Conservation (phyloP, 192 early-diverging fungal species). For the Coemansia guatemalensis region DNA sequence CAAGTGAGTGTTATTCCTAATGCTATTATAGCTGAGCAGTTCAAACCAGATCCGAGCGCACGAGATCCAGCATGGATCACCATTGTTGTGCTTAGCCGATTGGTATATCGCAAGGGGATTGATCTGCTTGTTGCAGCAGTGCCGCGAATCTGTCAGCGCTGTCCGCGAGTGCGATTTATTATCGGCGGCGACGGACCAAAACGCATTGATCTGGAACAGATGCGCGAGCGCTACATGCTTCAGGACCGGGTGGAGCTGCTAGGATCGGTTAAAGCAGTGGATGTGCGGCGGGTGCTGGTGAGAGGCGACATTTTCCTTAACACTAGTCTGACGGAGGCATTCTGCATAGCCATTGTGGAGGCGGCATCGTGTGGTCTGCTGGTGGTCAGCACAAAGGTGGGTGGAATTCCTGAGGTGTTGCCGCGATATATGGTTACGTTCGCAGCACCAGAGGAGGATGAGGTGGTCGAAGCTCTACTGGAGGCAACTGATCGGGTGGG, state of each 20-base stretch:
- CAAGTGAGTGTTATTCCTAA: slow-evolving; percentile 97
- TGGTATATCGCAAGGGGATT: slow-evolving; percentile 94
- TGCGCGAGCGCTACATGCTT: slow-evolving; percentile 89
- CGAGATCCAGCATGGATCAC: slow-evolving; percentile 82
- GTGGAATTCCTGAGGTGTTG: slow-evolving; percentile 95
- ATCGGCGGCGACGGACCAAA: slow-evolving; percentile 98
- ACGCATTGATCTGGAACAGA: slow-evolving; percentile 93
- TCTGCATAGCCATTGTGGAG: slow-evolving; percentile 98
- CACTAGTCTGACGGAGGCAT: slow-evolving; percentile 96
- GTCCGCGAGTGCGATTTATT: slow-evolving; percentile 82
- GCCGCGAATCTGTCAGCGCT: slow-evolving; percentile 82
- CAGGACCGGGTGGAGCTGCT: slow-evolving; percentile 91
- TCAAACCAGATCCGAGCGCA: slow-evolving; percentile 75
- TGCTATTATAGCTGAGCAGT: slow-evolving; percentile 92
- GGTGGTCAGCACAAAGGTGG: slow-evolving; percentile 95
- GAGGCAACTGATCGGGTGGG: slow-evolving; percentile 70
- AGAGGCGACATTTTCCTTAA: slow-evolving; percentile 96
- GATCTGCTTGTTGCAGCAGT: slow-evolving; percentile 90
- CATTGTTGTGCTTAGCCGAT: slow-evolving; percentile 87
- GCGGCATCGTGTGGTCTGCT: slow-evolving; percentile 92
- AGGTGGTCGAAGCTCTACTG: slow-evolving; percentile 68
- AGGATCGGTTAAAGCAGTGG: slow-evolving; percentile 76
- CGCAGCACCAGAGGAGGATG: slow-evolving; percentile 82
- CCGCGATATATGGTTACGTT: slow-evolving; percentile 92
- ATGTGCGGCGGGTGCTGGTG: slow-evolving; percentile 84